Base-by-base conservation (phyloP, 257 asterid genomes). In the Gynochthodes officinalis region DNA sequence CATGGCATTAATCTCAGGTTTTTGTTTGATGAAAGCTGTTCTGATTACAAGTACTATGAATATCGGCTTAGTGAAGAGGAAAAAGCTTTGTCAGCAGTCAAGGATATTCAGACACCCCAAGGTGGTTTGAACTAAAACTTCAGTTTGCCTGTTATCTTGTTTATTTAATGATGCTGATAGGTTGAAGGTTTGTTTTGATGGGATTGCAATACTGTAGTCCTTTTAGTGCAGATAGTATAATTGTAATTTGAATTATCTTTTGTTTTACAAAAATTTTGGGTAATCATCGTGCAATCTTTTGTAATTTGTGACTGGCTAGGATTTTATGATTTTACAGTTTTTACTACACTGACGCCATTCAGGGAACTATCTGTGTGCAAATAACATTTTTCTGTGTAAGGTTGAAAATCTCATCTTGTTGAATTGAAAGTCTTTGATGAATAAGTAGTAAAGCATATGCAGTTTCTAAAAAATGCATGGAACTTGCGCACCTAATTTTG, bases 1-100 rank as follows among this genome's bases (percentile, higher is more conserved):
- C 32, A 16, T 6, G 59, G 42, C 50, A 39, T 32, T 46, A n/a
- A 10, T 50, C 33, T 64, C 89, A 90, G 96, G 88, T 92, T 92
- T 77, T 84, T 92, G 73, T 90, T 85, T 79, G 96, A 92, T 73
- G 86, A 85, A 75, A 86, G 82, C 80, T 90, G 94, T 78, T 80
- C 89, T 43, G 97, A 90, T 76, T 92, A 86, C 90, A 92, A 90
- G 78, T 90, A 90, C 66, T 92, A 93, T 75, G 96, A 89, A 79
- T 84, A 90, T 82, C 87, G 79, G 61, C 89, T 90, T 74, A 64
- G 75, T 72, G 88, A 84, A 85, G 97, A 90, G 87, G 91, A 90
- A 79, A 89, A 83, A 75, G 88, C 87, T 18, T 82, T 87, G 75
- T 80, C 86, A 68, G 91, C 84, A 80, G 70, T 87, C 74, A 77